Evolutionary conservation across 1,139 yeast genomes (phyloP), one percentile per base, ranked within the genome.

Genomic region (Blastobotrys arbuscula): DNA sequence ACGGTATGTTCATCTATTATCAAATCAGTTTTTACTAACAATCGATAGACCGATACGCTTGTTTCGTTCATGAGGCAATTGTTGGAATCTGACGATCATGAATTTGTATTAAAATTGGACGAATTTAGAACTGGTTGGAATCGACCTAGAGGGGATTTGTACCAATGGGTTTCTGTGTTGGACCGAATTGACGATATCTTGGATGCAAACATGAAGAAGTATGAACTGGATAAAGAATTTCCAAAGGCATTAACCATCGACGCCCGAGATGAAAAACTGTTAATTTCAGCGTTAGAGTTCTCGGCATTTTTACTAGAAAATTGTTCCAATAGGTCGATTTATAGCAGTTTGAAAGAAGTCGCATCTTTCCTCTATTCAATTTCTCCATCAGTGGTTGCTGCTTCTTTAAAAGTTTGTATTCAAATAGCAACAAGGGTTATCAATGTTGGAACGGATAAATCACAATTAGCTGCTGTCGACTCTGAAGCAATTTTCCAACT

Each of bases 131-230:
- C 49, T 45, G n/a, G 10, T 16, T 83, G 92, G 90, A 77, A 78
- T 53, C 71, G 83, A 41, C 84, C 90, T 2, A 73, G 81, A 51
- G 89, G 88, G 26, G 90, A 86, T 56, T 66, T 90, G 41, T 76
- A 77, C 55, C 83, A 82, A 53, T 90, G 96, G 95, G 76, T 86
- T 19, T 76, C 83, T 0, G 78, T 87, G 1, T 70, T 90, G 56
- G 84, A 89, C 64, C 73, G 83, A 56, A 80, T 89, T 58, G 97
- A 89, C 62, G 75, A 72, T 13, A 74, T 86, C 18, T 69, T 87
- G 50, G 85, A 81, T 48, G 57, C 58, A 3, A 67, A 75, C 37
- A 76, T 84, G 23, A 65, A 66, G 13, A 77, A 77, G 54, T 84
- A 87, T 59, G 74, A 72, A 6, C 73, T 84, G 42, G 71, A 70